These are phyloP conservation scores for Thinopyrum elongatum DNA, from an alignment of 176 grass and related monocot species.

Conservation along the genomic window DNA sequence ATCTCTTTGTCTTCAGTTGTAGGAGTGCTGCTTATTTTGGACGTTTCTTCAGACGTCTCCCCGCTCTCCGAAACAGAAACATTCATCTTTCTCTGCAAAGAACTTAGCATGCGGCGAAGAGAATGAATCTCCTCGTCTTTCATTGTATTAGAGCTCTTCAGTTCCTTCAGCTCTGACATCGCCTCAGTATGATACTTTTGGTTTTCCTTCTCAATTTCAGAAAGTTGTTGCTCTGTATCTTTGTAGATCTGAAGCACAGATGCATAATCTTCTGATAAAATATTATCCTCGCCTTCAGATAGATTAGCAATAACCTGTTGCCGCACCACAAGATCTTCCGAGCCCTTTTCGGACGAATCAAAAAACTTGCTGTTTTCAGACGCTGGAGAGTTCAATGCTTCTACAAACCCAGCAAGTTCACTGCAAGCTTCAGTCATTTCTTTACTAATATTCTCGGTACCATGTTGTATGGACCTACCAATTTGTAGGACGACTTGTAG, in stretches of 20 bases:
- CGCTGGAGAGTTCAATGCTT: conserved; percentile 38
- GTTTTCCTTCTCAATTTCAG: conserved; percentile 50
- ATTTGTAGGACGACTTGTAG: conserved; percentile 40
- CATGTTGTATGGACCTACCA: conserved; percentile 37
- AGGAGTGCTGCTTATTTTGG: conserved; percentile 40
- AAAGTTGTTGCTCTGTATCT: conserved; percentile 54
- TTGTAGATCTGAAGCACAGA: conserved; percentile 49
- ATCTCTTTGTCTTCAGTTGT: conserved; percentile 41
- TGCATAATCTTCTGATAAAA: conserved; percentile 39
- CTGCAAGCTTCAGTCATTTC: conserved; percentile 41
- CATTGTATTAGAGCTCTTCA: conserved; percentile 52
- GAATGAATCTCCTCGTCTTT: conserved; percentile 71
- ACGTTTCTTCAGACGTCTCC: conserved; percentile 41
- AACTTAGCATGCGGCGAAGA: conserved; percentile 65
- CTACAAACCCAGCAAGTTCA: conserved; percentile 42
- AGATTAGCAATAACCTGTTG: conserved; percentile 26
- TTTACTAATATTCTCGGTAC: conserved; percentile 36
- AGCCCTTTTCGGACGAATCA: conserved; percentile 27
- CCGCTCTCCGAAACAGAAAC: conserved; percentile 28
- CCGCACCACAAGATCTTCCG: conserved; percentile 6
- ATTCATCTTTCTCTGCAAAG: conserved; percentile 53
- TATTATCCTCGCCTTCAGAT: conserved; percentile 42
- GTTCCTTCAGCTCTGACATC: conserved; percentile 56
- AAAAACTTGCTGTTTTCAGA: neutral
- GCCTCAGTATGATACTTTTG: conserved; percentile 42